Evolutionary conservation across 2,329 filamentous ascomycete genomes (phyloP).

Genomic region (Ustilaginoidea virens): DNA sequence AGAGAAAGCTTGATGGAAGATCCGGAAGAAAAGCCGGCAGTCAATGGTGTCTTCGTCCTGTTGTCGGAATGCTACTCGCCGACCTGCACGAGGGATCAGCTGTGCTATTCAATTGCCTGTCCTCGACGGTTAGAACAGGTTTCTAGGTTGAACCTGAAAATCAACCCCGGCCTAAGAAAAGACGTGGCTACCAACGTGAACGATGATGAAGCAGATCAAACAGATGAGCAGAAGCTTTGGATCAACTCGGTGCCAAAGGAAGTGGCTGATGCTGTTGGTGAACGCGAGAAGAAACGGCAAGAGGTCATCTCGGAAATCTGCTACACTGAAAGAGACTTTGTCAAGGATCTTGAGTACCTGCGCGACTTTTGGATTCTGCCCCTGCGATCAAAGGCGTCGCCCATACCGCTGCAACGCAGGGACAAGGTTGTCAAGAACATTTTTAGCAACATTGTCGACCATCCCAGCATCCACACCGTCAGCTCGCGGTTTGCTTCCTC

Average conservation of each 20-base stretch:
- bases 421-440: conserved; percentile 89
- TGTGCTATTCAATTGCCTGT: conserved; percentile 97
- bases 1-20: conserved; percentile 82
- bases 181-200: conserved; percentile 41
- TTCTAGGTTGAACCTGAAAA: conserved; percentile 82
- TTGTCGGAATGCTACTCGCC: conserved; percentile 96
- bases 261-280: conserved; percentile 74
- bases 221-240: conserved; percentile 95
- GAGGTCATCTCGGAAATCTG: conserved; percentile 97
- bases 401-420: conserved; percentile 73
- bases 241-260: conserved; percentile 97
- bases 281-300: conserved; percentile 91
- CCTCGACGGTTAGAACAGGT: conserved; percentile 89
- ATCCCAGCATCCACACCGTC: conserved; percentile 66
- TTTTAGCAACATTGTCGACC: conserved; percentile 88
- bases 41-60: conserved; percentile 93
- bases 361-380: conserved; percentile 98
- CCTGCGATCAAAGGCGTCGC: conserved; percentile 64
- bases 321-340: conserved; percentile 97
- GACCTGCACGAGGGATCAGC: conserved; percentile 84
- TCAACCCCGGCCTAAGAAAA: conserved; percentile 70
- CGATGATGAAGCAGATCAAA: conserved; percentile 70
- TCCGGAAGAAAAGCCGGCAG: conserved; percentile 50
- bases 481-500: conserved; percentile 78
- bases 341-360: conserved; percentile 95